phyloP scores from a whole-genome alignment of 345 rosid species.

The Eucalyptus microcorys region DNA sequence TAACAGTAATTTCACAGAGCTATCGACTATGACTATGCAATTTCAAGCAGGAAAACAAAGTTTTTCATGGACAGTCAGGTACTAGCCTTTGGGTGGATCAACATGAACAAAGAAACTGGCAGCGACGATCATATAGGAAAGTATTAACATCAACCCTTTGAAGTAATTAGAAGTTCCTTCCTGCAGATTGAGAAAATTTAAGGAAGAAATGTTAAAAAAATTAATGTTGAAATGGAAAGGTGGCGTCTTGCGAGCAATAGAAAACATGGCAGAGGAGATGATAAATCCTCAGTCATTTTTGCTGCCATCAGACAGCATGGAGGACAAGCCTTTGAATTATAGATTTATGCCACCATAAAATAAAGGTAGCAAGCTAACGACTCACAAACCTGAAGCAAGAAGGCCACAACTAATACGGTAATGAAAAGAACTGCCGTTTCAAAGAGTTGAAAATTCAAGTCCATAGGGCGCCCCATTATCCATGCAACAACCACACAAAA shows the following conservation, averaged over 20 bases:
- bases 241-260: no score
- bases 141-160: slow-evolving; percentile 7
- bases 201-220: not conserved
- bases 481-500: slow-evolving; percentile 71
- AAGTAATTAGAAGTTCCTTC: slow-evolving; percentile 14
- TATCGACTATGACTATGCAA: not conserved
- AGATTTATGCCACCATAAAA: not conserved
- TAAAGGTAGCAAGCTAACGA: not conserved
- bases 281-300: not conserved
- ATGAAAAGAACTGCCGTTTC: slow-evolving; percentile 81
- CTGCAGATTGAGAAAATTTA: not conserved
- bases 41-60: not conserved
- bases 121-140: slow-evolving; percentile 3
- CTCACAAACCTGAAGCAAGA: slow-evolving; percentile 59
- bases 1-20: not conserved
- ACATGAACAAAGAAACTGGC: slow-evolving; percentile 14
- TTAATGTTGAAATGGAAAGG: not conserved
- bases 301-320: not conserved
- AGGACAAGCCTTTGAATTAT: not conserved
- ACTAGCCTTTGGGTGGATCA: slow-evolving; percentile 1
- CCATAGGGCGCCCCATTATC: slow-evolving; percentile 76
- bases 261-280: not conserved
- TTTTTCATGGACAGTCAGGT: not conserved
- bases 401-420: slow-evolving; percentile 72
- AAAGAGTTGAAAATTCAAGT: slow-evolving; percentile 73